Evolutionary conservation across 176 grass and related monocot species (phyloP).

Genomic region (Melocanna baccifera): DNA sequence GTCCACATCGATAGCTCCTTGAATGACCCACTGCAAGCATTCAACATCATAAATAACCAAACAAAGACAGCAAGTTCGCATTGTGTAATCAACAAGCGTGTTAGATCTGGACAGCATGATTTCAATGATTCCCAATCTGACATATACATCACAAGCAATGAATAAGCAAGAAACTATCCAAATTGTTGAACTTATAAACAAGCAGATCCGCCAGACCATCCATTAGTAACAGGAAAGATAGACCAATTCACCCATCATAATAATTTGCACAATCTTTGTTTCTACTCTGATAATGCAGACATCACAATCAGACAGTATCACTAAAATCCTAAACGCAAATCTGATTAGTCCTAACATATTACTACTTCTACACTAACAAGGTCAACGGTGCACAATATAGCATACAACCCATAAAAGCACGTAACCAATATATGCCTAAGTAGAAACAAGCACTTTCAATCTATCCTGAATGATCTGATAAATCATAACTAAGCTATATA

Average conservation of each 20-base stretch:
- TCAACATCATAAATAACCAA: not conserved
- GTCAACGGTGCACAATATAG: not conserved
- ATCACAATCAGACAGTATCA: not conserved
- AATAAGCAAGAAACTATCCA: not conserved
- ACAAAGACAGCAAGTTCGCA: not conserved
- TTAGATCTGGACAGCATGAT: not conserved
- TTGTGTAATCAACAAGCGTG: not conserved
- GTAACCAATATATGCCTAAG: too few relatives aligned
- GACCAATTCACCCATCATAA: not conserved
- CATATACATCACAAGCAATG: not conserved
- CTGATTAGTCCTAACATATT: not conserved
- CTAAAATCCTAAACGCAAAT: not conserved
- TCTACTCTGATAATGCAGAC: not conserved
- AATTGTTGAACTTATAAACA: not conserved
- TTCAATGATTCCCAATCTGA: not conserved
- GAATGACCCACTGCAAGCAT: constrained; percentile 66
- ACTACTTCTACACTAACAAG: not conserved
- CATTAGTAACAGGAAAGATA: not conserved
- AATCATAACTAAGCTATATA: not conserved
- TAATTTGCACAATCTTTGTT: not conserved
- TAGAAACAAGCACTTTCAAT: not conserved
- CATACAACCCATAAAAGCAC: not conserved
- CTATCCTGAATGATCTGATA: not conserved
- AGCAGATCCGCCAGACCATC: not conserved
- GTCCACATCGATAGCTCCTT: constrained; percentile 70